Evolutionary conservation across 768 basidiomycete genomes (phyloP).

Genomic region (Tubosaeta sp.): DNA sequence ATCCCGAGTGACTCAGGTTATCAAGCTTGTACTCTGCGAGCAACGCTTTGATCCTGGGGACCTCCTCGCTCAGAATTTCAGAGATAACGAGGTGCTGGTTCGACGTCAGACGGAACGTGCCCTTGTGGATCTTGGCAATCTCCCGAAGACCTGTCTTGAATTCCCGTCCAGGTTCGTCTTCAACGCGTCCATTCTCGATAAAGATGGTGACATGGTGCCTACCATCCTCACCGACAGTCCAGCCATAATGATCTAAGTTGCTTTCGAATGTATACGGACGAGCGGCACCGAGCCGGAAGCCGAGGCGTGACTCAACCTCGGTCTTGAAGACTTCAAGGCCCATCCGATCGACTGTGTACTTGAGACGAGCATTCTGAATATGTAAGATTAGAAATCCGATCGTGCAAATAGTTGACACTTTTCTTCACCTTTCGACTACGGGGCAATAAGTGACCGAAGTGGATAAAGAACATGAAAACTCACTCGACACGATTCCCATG

Average conservation of each 20-base stretch:
- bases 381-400: conserved; percentile 10
- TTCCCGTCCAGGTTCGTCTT: conserved; percentile 83
- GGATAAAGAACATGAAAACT: conserved; percentile 28
- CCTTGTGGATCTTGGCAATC: conserved; percentile 93
- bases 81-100: conserved; percentile 94
- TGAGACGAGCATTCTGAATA: conserved; percentile 75
- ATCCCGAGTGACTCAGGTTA: conserved; percentile 70
- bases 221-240: conserved; percentile 84
- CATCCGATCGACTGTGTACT: conserved; percentile 97
- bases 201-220: conserved; percentile 89
- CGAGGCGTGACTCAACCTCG: conserved; percentile 87
- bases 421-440: conserved; percentile 52
- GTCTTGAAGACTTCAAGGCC: conserved; percentile 81
- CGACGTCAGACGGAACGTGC: conserved; percentile 86
- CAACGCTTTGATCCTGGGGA: conserved; percentile 72
- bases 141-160: conserved; percentile 93
- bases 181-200: conserved; percentile 97
- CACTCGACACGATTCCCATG: conserved; percentile 93
- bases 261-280: conserved; percentile 78
- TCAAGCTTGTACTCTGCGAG: conserved; percentile 87
- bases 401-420: neutral
- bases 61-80: conserved; percentile 69
- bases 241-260: conserved; percentile 94
- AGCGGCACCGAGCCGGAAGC: conserved; percentile 68
- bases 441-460: neutral